Evolutionary conservation across 2,329 filamentous ascomycete genomes (phyloP), one percentile per base, ranked within the genome.

Genomic region (Microdochium paspali): DNA sequence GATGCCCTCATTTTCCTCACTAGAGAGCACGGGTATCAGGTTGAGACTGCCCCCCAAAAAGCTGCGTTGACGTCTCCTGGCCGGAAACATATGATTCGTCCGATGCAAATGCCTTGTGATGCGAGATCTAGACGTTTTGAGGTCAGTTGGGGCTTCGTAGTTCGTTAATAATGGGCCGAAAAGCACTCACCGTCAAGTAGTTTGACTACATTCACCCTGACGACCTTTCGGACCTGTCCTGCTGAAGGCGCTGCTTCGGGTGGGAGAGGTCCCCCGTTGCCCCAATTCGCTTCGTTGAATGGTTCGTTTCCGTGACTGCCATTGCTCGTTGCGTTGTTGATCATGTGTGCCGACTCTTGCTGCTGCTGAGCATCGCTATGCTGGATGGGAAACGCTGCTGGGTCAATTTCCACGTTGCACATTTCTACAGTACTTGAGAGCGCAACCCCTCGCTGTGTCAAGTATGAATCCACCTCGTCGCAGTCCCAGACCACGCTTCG

Each of bases 401-500:
- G 54, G 44, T 77, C 71, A 21, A 85, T 63, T 44, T 84, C 73
- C 9, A 76, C 75, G 44, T 77, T 74, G 1, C 85, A 70, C 47
- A 77, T 81, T 18, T 85, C 81, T 10, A 76, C 71, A 10, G 71
- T 68, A 0, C 76, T 73, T 10, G 84, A 76, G 46, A 90, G 80
- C 43, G 69, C 61, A 25, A 89, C 76, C 4, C 82, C 82, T 25
- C 77, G 75, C 45, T 77, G 72, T 35, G 74, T 74, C 2, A 94
- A 67, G 58, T 90, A 93, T 12, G 77, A 72, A 62, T 93, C 85
- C 0, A 90, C 82, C 60, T 93, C 88, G 50, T 87, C 76, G 0
- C 81, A 68, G 58, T 93, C 87, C 54, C 85, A 87, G 71, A 87
- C 93, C 45, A 87, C 79, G 4, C 86, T 86, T 50, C 85, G 77